A percentile compares a stretch with the other conserved stretches of the same genome.
Conservation (phyloP, 768 basidiomycete genomes). For the Leccinum truebloodii region DNA sequence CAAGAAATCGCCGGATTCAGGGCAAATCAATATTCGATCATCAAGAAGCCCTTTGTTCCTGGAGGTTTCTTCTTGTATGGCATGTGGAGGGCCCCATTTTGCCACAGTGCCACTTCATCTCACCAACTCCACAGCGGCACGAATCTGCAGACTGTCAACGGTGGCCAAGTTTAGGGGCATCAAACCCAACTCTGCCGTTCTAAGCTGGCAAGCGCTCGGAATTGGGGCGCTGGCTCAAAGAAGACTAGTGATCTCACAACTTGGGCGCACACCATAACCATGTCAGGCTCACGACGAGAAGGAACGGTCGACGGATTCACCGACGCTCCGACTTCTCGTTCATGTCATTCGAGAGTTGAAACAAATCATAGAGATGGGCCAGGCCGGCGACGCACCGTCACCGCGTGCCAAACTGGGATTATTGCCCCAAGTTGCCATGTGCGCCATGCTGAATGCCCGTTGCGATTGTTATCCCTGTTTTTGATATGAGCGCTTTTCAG, state of each 20-base stretch:
- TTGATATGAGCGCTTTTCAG: not conserved
- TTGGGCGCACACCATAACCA: not conserved
- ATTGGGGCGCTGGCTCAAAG: not conserved
- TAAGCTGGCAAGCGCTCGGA: not conserved
- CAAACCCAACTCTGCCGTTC: slow-evolving; percentile 6
- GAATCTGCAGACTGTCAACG: not conserved
- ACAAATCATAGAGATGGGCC: not conserved
- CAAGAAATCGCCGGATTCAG: too few species aligned
- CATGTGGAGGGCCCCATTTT: too few species aligned
- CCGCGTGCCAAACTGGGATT: not conserved
- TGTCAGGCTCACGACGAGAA: not conserved
- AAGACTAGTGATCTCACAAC: not conserved
- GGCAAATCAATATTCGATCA: too few species aligned
- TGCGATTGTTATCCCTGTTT: not conserved
- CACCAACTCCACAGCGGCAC: too few species aligned
- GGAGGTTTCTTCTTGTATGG: too few species aligned
- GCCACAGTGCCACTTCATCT: not conserved
- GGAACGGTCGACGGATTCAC: not conserved
- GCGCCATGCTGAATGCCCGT: not conserved
- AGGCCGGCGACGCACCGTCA: not conserved
- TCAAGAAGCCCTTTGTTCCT: too few species aligned
- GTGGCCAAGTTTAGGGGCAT: not conserved
- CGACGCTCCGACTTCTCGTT: not conserved
- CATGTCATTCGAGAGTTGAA: not conserved
- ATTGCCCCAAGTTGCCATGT: not conserved